Percentiles rank a stretch among this genome's conserved stretches.
Conservation (phyloP, 805 yeast genomes). For the Schwanniomyces pseudopolymorphus region DNA sequence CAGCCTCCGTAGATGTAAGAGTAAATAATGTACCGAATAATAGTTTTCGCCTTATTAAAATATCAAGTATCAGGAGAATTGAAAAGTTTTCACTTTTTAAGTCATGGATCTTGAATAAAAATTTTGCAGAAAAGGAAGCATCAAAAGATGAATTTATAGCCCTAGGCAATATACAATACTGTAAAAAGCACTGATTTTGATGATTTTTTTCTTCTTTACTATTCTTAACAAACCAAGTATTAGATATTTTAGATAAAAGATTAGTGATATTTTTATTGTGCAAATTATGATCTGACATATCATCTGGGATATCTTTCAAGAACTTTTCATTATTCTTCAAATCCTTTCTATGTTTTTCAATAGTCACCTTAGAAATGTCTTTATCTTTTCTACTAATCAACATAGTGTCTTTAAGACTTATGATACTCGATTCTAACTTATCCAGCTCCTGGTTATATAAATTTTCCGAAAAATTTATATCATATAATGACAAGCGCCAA, state of each 20-base stretch:
- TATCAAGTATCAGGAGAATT: conserved; percentile 40
- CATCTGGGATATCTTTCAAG: conserved; percentile 30
- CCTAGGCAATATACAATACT: conserved; percentile 73
- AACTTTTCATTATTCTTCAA: conserved; percentile 23
- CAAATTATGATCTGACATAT: conserved; percentile 43
- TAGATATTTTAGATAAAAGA: conserved; percentile 26
- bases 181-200: conserved; percentile 41
- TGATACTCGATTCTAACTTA: conserved; percentile 36
- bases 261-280: conserved; percentile 33
- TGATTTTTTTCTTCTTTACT: conserved; percentile 8
- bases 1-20: conserved; percentile 75
- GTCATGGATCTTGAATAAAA: conserved; percentile 52
- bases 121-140: conserved; percentile 67
- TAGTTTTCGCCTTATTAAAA: conserved; percentile 47
- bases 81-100: conserved; percentile 33
- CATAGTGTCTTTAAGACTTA: conserved; percentile 36
- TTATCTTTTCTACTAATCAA: conserved; percentile 23
- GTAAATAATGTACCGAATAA: conserved; percentile 63
- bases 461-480: conserved; percentile 53
- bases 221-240: conserved; percentile 38
- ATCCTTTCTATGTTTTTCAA: conserved; percentile 25
- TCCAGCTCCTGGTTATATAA: conserved; percentile 50
- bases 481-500: conserved; percentile 75
- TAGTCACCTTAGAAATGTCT: conserved; percentile 16
- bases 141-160: conserved; percentile 77